A percentile compares a stretch with the other conserved stretches of the same genome.
These are phyloP conservation scores for Lactarius tabidus DNA, from an alignment of 768 basidiomycete species.

Conservation along the genomic window DNA sequence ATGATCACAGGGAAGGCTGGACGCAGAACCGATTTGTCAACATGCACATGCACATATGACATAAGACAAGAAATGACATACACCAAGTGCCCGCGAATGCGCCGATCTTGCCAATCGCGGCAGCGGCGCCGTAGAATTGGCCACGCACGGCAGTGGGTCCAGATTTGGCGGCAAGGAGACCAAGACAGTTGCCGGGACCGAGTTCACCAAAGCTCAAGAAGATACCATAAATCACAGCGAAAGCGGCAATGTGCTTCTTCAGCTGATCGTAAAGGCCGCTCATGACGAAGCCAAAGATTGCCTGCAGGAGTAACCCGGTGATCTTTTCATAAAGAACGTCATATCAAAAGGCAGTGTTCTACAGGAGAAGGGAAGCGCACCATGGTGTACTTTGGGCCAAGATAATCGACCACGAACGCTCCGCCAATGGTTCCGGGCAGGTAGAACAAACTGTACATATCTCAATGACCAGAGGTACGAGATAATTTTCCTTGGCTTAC, in stretches of 20 bases:
- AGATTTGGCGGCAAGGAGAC: conserved; percentile 79
- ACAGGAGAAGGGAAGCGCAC: conserved; percentile 33
- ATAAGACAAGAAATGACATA: conserved; percentile 34
- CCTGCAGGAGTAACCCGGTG: conserved; percentile 59
- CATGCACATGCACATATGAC: neutral
- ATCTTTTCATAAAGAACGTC: conserved; percentile 44
- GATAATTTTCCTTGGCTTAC: conserved; percentile 37
- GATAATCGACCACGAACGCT: conserved; percentile 68
- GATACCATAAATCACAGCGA: conserved; percentile 85
- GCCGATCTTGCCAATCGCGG: conserved; percentile 81
- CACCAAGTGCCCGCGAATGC: conserved; percentile 83
- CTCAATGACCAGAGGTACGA: conserved; percentile 34
- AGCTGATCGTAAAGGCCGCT: conserved; percentile 71
- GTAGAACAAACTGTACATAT: conserved; percentile 49
- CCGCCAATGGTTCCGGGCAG: conserved; percentile 70
- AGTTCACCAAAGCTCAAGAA: conserved; percentile 89
- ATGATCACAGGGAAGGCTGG: conserved; percentile 67
- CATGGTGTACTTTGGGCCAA: conserved; percentile 77
- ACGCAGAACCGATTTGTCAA: neutral
- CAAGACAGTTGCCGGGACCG: conserved; percentile 84
- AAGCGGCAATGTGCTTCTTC: conserved; percentile 61
- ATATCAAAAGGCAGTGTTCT: neutral
- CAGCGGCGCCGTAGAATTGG: conserved; percentile 81
- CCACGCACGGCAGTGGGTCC: conserved; percentile 85
- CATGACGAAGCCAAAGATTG: conserved; percentile 84